Evolutionary conservation across 2,329 filamentous ascomycete species (phyloP), one percentile per base, ranked within the genome.

Genomic region (Arachnomyces sp.): DNA sequence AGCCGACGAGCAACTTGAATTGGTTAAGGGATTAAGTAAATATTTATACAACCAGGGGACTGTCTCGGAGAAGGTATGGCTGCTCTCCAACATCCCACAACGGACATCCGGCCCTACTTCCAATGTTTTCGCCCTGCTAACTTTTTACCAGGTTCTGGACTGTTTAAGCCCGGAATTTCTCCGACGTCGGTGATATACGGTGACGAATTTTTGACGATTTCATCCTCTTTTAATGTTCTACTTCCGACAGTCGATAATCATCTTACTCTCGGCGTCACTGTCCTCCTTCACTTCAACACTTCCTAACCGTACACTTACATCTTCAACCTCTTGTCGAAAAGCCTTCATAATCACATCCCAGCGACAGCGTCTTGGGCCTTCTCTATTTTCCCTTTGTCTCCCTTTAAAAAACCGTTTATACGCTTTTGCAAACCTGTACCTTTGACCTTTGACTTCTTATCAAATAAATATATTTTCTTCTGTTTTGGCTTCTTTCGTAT

Each of bases 1-100:
- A 1, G 69, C 81, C 1, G 88, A 95, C 31, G 87, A 98, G 65
- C 90, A 98, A 66, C 73, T 95, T 46, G 90, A 95, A 64, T 73
- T 82, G 13, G 74, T 82, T 13, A 74, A 71, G 51, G 76, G 77
- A 1, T 51, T 82, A 44, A 68, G 72, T 49, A 82, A 79, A 59
- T 77, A 82, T 56, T 57, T 82, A 34, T 78, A 78, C 46, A 80
- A 80, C 56, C 77, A 81, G 52, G 78, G 77, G 3, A 62, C 71
- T 12, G 66, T 81, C 40, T 67, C 71, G 18, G 66, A 72, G 41
- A 67, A 72, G 60, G 75, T 80, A 58, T 44, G 60, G 55, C 31
- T 14, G 2, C 8, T 11, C 5, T n/a, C 7, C 17, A 15, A 28
- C 39, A 8, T 21, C 16, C 17, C 4, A 16, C 11, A 15, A n/a